Evolutionary conservation across 768 basidiomycete genomes (phyloP).

Genomic region (Dioszegia hungarica): DNA sequence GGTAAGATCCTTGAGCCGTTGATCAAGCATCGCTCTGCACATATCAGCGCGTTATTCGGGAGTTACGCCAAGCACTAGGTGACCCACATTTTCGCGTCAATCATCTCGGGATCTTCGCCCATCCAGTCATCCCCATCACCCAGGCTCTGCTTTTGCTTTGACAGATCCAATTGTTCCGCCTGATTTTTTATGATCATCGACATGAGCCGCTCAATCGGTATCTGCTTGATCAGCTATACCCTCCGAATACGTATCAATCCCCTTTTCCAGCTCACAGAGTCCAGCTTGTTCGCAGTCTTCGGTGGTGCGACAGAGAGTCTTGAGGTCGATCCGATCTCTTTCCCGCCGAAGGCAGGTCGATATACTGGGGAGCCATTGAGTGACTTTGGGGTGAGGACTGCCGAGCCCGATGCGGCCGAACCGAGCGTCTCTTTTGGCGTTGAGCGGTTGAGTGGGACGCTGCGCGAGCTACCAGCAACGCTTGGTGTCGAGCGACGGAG

Average conservation of each 20-base stretch:
- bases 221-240: slow-evolving; percentile 12
- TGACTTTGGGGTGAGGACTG: neutral
- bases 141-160: slow-evolving; percentile 17
- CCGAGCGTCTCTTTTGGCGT: neutral
- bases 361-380: neutral
- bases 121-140: slow-evolving; percentile 13
- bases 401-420: too few relatives aligned
- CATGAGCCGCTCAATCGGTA: slow-evolving; percentile 18
- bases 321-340: neutral
- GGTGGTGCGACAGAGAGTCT: neutral
- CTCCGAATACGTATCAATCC: too few relatives aligned
- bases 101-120: slow-evolving; percentile 37
- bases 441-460: neutral
- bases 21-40: slow-evolving; percentile 16
- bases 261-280: slow-evolving; percentile 9
- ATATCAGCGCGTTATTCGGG: neutral
- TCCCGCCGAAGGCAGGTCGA: neutral
- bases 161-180: slow-evolving; percentile 23
- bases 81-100: slow-evolving; percentile 27
- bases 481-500: neutral
- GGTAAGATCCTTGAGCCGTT: slow-evolving; percentile 26
- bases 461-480: neutral
- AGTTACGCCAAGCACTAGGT: neutral
- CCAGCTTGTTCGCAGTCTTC: slow-evolving; percentile 6
- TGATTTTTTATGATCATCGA: slow-evolving; percentile 35